Evolutionary conservation across 345 rosid species (phyloP).

Genomic region (Nephelium lappaceum): DNA sequence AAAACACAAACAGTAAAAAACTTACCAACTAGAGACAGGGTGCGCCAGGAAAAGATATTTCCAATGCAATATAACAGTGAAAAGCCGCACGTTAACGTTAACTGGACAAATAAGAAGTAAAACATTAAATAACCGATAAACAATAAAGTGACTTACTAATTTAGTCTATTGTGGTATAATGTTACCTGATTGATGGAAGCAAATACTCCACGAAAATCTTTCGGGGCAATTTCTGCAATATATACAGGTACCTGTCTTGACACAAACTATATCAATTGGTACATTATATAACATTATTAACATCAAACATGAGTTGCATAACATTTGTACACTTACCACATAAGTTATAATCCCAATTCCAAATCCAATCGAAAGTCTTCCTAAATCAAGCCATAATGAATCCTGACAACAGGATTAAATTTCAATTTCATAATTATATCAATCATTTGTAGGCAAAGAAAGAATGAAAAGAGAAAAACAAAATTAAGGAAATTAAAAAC

Average conservation of each 20-base stretch:
- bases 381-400: constrained; percentile 42
- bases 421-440: constrained; percentile 31
- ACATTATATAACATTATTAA: constrained; percentile 13
- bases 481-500: constrained; percentile 34
- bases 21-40: constrained; percentile 34
- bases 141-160: not conserved
- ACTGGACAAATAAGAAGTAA: constrained; percentile 11
- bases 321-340: constrained; percentile 33
- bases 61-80: constrained; percentile 28
- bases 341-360: constrained; percentile 49
- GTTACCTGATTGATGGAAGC: constrained; percentile 30
- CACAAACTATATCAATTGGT: not conserved
- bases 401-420: constrained; percentile 24
- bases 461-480: not conserved
- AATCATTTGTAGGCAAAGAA: too few relatives aligned
- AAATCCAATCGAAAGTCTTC: constrained; percentile 44
- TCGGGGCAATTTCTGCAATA: constrained; percentile 49
- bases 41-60: constrained; percentile 35
- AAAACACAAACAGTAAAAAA: not conserved
- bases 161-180: not conserved
- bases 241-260: constrained; percentile 42
- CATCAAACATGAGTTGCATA: constrained; percentile 32
- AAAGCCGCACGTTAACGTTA: constrained; percentile 31
- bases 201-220: constrained; percentile 35
- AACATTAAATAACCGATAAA: not conserved